Conservation (phyloP, 1,139 yeast species). For the Debaryomyces sp. region DNA sequence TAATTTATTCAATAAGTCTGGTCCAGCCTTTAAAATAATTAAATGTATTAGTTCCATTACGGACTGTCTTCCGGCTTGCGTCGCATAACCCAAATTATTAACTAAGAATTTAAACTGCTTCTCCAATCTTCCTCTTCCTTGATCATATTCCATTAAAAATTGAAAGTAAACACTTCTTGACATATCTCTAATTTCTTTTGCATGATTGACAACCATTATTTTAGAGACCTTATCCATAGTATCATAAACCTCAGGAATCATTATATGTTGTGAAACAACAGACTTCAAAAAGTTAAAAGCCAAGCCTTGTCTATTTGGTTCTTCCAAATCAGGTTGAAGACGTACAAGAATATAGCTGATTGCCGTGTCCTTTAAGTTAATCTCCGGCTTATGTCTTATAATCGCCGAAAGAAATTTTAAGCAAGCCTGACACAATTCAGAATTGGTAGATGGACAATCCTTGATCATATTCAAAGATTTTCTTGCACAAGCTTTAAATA, state of each 20-base stretch:
- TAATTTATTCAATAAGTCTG: constrained; percentile 61
- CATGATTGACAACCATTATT: constrained; percentile 89
- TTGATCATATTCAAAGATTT: constrained; percentile 68
- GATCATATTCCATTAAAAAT: constrained; percentile 93
- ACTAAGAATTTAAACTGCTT: constrained; percentile 82
- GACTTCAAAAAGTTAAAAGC: constrained; percentile 85
- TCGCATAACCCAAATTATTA: constrained; percentile 82
- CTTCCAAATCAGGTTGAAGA: constrained; percentile 86
- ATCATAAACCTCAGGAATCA: constrained; percentile 89
- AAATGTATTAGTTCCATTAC: constrained; percentile 85
- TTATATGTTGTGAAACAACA: constrained; percentile 67
- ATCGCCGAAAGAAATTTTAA: constrained; percentile 74
- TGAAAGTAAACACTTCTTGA: constrained; percentile 84
- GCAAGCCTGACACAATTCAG: constrained; percentile 80
- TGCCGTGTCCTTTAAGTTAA: constrained; percentile 70
- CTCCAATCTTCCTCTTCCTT: constrained; percentile 82
- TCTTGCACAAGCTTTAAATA: constrained; percentile 62
- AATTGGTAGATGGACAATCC: constrained; percentile 75
- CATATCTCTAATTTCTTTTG: constrained; percentile 80
- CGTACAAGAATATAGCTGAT: constrained; percentile 75
- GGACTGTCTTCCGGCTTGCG: constrained; percentile 85
- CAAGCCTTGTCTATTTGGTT: constrained; percentile 85
- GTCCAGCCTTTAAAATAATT: constrained; percentile 67
- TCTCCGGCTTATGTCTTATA: constrained; percentile 67
- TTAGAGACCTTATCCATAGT: constrained; percentile 79